Conservation (phyloP, 768 basidiomycete species). For the Macrolepiota albuminosa region DNA sequence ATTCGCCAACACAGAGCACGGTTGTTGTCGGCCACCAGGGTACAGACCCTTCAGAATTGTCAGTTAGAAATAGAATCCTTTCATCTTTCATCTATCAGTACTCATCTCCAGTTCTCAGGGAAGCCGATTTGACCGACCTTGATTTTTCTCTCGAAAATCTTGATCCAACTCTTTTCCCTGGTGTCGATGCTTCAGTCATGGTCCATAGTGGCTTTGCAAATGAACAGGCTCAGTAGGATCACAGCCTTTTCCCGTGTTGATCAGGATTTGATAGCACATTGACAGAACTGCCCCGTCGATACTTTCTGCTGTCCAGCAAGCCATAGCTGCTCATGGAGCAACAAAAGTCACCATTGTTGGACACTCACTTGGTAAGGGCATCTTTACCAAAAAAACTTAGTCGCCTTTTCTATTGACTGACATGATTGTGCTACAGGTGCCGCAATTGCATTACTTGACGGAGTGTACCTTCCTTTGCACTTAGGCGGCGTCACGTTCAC, state of each 20-base stretch:
- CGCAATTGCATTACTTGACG: slow-evolving; percentile 34
- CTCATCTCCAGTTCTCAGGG: slow-evolving; percentile 16
- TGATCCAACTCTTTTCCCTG: slow-evolving; percentile 21
- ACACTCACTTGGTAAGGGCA: slow-evolving; percentile 30
- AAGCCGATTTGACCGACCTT: slow-evolving; percentile 21
- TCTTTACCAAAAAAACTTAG: no score
- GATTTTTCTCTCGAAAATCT: slow-evolving; percentile 15
- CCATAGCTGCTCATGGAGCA: slow-evolving; percentile 15
- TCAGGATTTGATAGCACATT: background rate
- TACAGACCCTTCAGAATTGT: slow-evolving; percentile 35
- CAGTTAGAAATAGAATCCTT: background rate
- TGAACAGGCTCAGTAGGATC: slow-evolving; percentile 12
- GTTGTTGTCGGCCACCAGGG: slow-evolving; percentile 43
- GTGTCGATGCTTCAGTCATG: slow-evolving; percentile 16
- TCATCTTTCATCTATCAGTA: background rate
- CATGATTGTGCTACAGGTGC: slow-evolving; percentile 22
- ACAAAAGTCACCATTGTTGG: slow-evolving; percentile 26
- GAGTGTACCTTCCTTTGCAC: slow-evolving; percentile 36
- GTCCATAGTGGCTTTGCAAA: slow-evolving; percentile 22
- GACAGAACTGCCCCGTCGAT: slow-evolving; percentile 22
- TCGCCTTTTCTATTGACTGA: background rate
- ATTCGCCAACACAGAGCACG: slow-evolving; percentile 24
- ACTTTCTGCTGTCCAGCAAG: slow-evolving; percentile 23
- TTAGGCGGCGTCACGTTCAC: slow-evolving; percentile 17
- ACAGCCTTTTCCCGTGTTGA: no score